phyloP scores from a whole-genome alignment of 331 rosid genomes.

The Rhamnella rubrinervis region DNA sequence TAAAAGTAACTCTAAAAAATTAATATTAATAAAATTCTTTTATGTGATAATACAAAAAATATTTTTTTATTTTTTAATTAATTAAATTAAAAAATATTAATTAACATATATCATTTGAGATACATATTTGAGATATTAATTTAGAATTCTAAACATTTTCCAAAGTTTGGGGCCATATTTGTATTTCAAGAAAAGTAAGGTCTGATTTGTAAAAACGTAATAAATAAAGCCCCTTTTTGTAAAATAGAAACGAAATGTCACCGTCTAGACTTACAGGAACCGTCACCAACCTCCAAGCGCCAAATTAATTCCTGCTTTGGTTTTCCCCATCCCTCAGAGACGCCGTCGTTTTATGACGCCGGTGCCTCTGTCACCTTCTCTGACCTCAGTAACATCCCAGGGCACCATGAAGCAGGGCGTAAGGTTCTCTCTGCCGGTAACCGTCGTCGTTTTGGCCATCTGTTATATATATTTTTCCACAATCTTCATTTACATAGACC shows the following conservation, averaged over 20 bases:
- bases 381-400: slow-evolving; percentile 11
- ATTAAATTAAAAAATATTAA: no score
- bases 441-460: slow-evolving; percentile 59
- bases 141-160: no score
- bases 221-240: slow-evolving; percentile 23
- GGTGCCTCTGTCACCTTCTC: slow-evolving; percentile 48
- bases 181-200: neutral
- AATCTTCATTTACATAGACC: slow-evolving; percentile 71
- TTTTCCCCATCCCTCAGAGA: slow-evolving; percentile 30
- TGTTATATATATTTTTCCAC: slow-evolving; percentile 69
- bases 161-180: neutral
- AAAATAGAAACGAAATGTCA: slow-evolving; percentile 30
- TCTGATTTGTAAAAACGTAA: neutral
- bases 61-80: no score
- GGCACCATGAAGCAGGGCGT: slow-evolving; percentile 45
- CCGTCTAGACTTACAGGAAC: slow-evolving; percentile 21
- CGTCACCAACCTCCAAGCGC: slow-evolving; percentile 6
- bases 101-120: no score
- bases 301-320: neutral
- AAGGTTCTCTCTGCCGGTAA: slow-evolving; percentile 58
- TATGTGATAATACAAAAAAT: no score
- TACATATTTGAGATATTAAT: no score
- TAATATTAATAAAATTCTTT: no score
- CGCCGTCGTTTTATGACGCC: slow-evolving; percentile 71
- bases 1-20: no score